phyloP scores from a whole-genome alignment of 2,329 filamentous ascomycete species.

The Pseudogymnoascus sp. region DNA sequence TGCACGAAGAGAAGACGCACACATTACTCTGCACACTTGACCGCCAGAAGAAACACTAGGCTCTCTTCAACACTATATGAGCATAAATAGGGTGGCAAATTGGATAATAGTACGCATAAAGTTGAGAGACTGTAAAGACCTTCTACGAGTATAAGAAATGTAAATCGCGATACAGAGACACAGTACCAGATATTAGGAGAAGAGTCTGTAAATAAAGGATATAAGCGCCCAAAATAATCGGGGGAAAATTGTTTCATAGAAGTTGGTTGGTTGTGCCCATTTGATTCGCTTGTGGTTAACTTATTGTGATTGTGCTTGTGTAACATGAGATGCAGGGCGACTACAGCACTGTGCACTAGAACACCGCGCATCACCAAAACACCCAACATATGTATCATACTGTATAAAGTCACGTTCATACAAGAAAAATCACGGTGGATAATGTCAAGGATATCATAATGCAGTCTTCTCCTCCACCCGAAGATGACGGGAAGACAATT shows the following conservation, averaged over 20 bases:
- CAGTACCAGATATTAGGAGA: not conserved
- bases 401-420: not conserved
- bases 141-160: not conserved
- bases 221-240: not conserved
- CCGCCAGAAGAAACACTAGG: not conserved
- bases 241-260: not conserved
- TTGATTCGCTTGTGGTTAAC: conserved; percentile 8
- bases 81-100: not conserved
- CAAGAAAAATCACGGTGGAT: not conserved
- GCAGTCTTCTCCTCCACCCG: not conserved
- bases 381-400: not conserved
- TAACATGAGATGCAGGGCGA: conserved; percentile 1
- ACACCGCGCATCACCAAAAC: not conserved
- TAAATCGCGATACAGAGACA: not conserved
- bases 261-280: not conserved
- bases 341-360: not conserved
- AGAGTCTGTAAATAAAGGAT: not conserved
- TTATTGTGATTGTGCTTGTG: not conserved
- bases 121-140: not conserved
- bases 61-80: not conserved
- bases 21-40: not conserved
- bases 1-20: not conserved
- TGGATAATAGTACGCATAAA: not conserved
- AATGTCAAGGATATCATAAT: conserved; percentile 1
- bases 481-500: not conserved